A percentile compares a stretch with the other conserved stretches of the same genome.
phyloP scores from a whole-genome alignment of 1,284 basidiomycete species.

The Takashimella tepidaria region DNA sequence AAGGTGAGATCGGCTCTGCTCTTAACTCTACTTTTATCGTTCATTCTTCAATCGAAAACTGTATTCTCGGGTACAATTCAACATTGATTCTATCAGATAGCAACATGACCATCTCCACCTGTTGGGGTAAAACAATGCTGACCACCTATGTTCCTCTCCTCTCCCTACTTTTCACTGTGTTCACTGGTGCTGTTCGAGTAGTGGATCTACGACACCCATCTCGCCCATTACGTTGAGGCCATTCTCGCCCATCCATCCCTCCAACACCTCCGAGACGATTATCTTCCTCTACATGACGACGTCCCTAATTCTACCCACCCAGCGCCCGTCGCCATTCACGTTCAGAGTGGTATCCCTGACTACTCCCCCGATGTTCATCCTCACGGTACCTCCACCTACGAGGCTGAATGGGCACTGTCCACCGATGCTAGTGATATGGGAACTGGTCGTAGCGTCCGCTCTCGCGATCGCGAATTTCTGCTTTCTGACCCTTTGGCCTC shows the following conservation, averaged over 20 bases:
- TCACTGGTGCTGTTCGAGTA: conserved; percentile 8
- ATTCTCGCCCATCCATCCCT: conserved; percentile 18
- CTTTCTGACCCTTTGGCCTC: too few relatives aligned
- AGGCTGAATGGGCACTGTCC: not conserved
- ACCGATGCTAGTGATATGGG: not conserved
- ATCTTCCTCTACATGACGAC: not conserved
- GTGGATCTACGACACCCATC: conserved; percentile 44
- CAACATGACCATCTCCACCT: conserved; percentile 2
- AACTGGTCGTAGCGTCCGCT: not conserved
- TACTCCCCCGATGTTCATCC: not conserved
- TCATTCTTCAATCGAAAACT: not conserved
- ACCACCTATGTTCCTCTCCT: not conserved
- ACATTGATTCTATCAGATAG: not conserved
- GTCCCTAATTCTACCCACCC: not conserved
- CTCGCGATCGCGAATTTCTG: too few relatives aligned
- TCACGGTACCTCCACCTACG: conserved; percentile 1
- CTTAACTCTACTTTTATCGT: not conserved
- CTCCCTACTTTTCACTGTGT: not conserved
- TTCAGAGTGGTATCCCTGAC: not conserved
- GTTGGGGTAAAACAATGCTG: not conserved
- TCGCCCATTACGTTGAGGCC: conserved; percentile 37
- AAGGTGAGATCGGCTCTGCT: conserved; percentile 23
- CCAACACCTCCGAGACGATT: conserved; percentile 3
- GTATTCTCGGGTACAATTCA: too few relatives aligned
- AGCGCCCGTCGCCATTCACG: not conserved